Evolutionary conservation across 768 basidiomycete genomes (phyloP), one percentile per base, ranked within the genome.

Genomic region (Pleurotus ostreatus): DNA sequence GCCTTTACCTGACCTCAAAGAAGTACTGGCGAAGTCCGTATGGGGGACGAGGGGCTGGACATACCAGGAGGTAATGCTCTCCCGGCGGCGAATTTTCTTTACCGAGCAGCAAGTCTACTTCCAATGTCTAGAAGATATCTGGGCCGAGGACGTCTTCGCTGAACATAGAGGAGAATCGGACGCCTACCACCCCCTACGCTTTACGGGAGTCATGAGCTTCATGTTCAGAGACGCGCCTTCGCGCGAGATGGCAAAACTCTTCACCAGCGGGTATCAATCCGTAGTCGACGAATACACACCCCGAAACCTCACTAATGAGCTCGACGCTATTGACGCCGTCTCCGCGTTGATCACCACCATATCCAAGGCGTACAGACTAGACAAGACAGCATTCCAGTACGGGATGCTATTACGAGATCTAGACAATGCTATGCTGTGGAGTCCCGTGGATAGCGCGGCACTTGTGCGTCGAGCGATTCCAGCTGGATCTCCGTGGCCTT

Each of bases 301-400:
- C 9, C 51, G 51, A 34, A 23, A 22, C 5, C 39, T 53, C 15
- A 53, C 51, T 16, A 53, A 53, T 16, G 51, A 53, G 15, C 41
- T 18, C 12, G 51, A 53, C 39, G 20, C 51, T 6, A 25, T 53
- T 7, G 51, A 53, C 23, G 51, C 51, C 8, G 41, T 53, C 1
- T 53, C 51, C 4, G 51, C 51, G 16, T n/a, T 53, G 39, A 53
- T 39, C 16, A 53, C 39, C 22, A 39, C 51, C 18, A 53, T 53
- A 11, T 37, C 51, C 20, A 53, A 41, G 22, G 51, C 37, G 15
- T 53, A 39, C 51, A 53, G 41, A 6, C 39, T 53, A 12, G 51
- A 39, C 18, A 39, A 23, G n/a, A 53, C 18, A 23, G 51, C 51
- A 3, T 53, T 53, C n/a, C 51, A 39, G 16, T 49, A 49, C 22